Conservation (phyloP, 1,284 basidiomycete species). For the Paramarasmius palmivorus region DNA sequence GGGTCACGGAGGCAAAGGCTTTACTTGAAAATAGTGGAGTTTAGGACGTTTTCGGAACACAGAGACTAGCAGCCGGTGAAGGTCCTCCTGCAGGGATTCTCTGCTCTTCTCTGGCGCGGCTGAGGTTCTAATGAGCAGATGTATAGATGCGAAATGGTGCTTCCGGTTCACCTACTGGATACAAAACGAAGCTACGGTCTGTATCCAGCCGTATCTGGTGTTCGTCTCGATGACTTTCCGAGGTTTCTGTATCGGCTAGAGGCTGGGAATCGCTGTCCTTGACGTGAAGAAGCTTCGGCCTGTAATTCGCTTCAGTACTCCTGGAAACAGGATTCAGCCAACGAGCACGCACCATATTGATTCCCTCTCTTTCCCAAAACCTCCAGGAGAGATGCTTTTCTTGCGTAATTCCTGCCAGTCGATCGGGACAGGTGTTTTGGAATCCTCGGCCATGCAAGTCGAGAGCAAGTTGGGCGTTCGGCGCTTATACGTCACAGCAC, state of each 20-base stretch:
- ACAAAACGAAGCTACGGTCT: slow-evolving; percentile 86
- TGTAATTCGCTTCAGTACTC: slow-evolving; percentile 20
- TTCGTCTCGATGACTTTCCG: slow-evolving; percentile 69
- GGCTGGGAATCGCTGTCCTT: slow-evolving; percentile 8
- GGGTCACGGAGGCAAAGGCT: slow-evolving; percentile 15
- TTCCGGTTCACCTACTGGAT: slow-evolving; percentile 72
- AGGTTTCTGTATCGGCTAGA: slow-evolving; percentile 8
- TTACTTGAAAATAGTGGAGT: slow-evolving; percentile 85
- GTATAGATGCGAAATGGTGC: slow-evolving; percentile 19
- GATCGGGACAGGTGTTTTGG: not conserved
- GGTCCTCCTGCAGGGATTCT: slow-evolving; percentile 60
- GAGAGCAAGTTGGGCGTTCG: not conserved
- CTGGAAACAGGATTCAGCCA: slow-evolving; percentile 1
- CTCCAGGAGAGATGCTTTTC: slow-evolving; percentile 54
- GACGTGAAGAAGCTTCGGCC: slow-evolving; percentile 49
- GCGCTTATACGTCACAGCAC: not conserved
- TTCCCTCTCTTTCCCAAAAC: slow-evolving; percentile 58
- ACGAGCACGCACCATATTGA: slow-evolving; percentile 53
- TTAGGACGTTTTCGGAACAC: slow-evolving; percentile 74
- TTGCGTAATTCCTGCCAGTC: slow-evolving; percentile 8
- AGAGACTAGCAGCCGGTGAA: slow-evolving; percentile 75
- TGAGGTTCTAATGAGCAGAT: slow-evolving; percentile 15
- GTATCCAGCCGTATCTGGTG: slow-evolving; percentile 85
- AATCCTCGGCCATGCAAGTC: not conserved
- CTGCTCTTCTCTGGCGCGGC: slow-evolving; percentile 32